Evolutionary conservation across 495 filamentous ascomycete genomes (phyloP).

Genomic region (Aspergillus campestris): DNA sequence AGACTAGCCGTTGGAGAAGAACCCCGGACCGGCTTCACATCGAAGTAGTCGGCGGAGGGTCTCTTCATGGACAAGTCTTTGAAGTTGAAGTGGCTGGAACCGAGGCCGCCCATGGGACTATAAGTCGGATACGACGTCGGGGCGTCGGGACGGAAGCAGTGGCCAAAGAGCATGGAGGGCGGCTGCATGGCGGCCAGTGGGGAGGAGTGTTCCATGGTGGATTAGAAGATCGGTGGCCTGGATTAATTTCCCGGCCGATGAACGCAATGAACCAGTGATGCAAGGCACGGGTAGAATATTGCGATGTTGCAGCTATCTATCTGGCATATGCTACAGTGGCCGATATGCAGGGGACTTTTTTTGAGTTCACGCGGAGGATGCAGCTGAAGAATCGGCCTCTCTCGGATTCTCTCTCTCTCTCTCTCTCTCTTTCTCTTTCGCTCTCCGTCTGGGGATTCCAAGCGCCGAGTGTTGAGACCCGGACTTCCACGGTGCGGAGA

Average conservation of each 20-base stretch:
- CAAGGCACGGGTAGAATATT: too few relatives aligned
- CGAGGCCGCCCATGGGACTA: constrained; percentile 45
- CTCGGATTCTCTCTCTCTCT: neutral
- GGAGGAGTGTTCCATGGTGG: constrained; percentile 81
- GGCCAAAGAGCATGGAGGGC: constrained; percentile 50
- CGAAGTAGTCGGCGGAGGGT: constrained; percentile 56
- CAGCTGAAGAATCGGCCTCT: neutral
- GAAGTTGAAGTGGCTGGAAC: constrained; percentile 61
- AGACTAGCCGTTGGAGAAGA: constrained; percentile 87
- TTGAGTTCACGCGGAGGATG: constrained; percentile 8
- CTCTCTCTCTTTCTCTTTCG: constrained; percentile 1
- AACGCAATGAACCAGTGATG: too few relatives aligned
- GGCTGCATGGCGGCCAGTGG: constrained; percentile 92
- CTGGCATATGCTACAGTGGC: constrained; percentile 17
- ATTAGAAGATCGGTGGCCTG: too few relatives aligned
- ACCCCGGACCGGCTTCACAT: constrained; percentile 65
- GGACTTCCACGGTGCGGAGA: constrained; percentile 5
- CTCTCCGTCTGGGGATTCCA: neutral
- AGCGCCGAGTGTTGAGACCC: constrained; percentile 7
- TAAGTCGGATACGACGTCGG: constrained; percentile 44
- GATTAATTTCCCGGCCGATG: too few relatives aligned
- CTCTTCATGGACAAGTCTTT: constrained; percentile 64
- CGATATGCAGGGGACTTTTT: neutral
- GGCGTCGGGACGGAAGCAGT: constrained; percentile 46
- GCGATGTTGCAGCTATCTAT: constrained; percentile 8